Base-by-base conservation (phyloP, 1,139 yeast genomes). In the Sugiyamaella pinicola region DNA sequence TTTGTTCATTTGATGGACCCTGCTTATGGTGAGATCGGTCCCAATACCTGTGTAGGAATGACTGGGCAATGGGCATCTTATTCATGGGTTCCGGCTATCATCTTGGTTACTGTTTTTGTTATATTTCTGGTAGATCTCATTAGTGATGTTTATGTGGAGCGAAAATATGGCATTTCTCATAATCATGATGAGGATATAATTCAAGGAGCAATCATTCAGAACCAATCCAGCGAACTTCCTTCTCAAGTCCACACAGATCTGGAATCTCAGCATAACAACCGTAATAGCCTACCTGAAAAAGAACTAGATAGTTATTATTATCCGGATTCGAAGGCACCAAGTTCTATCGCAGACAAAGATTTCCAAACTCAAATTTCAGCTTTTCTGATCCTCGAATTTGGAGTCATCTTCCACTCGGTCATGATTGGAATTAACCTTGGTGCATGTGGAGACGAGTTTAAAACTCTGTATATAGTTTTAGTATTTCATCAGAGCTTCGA, bases 401-500 rank as follows among this genome's bases (percentile, higher is more conserved):
- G 95, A 63, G 79, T 87, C 37, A 71, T 87, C 37, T 85, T 87
- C 78, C 96, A 87, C 70, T 85, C 95, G 4, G 83, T 87, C 3
- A 83, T 87, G 66, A 80, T 87, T 55, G 96, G 96, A 45, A 74
- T 87, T 48, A 78, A 90, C 2, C 73, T 87, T 53, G 88, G 90
- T 3, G 81, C 83, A 37, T 78, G 87, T 17, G 83, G 87, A 35
- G 85, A 81, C 58, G 64, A 61, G 44, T 88, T 87, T 68, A 79
- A 75, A 49, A 81, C 90, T 6, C 74, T 90, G 47, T 89, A 87
- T 69, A 78, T 85, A 58, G 97, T 89, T 18, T 70, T 90, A 54
- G 83, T 87, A 1, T 90, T 90, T 80, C 96, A 90, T 70, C 96
- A 90, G 73, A 78, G 85, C 73, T 90, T 90, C 66, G 97, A 90